phyloP scores from a whole-genome alignment of 257 asterid species.

The Nicotiana benthamiana region DNA sequence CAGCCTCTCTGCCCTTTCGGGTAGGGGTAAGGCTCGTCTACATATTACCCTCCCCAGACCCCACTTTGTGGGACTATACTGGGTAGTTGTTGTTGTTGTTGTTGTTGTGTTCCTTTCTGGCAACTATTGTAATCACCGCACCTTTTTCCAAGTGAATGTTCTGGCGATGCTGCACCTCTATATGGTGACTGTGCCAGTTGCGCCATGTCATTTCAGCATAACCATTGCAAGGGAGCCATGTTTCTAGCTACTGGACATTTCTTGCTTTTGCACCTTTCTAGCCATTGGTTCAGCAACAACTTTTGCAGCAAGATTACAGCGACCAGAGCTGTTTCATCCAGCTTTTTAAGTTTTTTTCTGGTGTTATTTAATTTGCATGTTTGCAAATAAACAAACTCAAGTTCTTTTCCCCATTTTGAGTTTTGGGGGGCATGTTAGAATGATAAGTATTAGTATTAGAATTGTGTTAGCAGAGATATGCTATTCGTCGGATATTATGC shows the following conservation, averaged over 20 bases:
- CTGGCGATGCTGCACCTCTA: neutral
- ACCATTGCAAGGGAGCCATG: neutral
- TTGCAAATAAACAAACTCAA: neutral
- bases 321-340: neutral
- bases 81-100: too few species aligned
- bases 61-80: too few species aligned
- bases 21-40: too few species aligned
- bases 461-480: neutral
- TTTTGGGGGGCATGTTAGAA: neutral
- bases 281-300: neutral
- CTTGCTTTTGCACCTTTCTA: neutral
- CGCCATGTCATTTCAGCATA: neutral
- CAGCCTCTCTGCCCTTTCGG: too few species aligned
- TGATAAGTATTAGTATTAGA: neutral
- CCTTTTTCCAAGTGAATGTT: neutral
- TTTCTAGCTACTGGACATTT: neutral
- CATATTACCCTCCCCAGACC: too few species aligned
- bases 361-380: neutral
- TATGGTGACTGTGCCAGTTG: neutral
- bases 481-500: neutral
- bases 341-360: neutral
- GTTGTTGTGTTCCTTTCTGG: neutral
- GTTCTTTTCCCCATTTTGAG: neutral
- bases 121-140: neutral
- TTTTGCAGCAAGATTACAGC: neutral